Percentiles rank a stretch among this genome's conserved stretches.
Conservation (phyloP, 2,329 filamentous ascomycete species). For the Fusarium sp. region DNA sequence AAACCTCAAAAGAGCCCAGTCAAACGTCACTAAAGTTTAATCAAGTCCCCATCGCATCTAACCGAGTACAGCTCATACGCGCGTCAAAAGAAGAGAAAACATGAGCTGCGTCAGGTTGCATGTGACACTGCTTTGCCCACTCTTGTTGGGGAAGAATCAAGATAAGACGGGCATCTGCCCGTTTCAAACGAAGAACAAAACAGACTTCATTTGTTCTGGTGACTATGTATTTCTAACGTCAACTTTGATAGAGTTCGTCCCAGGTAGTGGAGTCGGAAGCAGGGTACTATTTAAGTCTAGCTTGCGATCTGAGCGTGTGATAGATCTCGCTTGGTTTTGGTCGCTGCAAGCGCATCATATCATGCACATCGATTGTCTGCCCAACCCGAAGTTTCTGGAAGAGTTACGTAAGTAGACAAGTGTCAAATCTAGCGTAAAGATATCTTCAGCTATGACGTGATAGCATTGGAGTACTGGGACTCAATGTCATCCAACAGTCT, state of each 20-base stretch:
- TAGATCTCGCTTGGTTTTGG: not conserved
- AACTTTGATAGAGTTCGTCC: not conserved
- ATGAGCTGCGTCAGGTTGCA: not conserved
- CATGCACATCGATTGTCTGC: too few species aligned
- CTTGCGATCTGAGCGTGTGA: constrained; percentile 9
- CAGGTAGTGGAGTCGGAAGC: not conserved
- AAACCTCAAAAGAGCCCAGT: too few species aligned
- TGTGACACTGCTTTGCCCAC: not conserved
- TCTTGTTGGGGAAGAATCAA: not conserved
- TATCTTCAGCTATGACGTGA: not conserved
- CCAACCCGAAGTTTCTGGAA: too few species aligned
- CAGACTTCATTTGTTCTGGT: not conserved
- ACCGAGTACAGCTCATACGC: too few species aligned
- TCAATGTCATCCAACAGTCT: not conserved
- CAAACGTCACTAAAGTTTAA: too few species aligned
- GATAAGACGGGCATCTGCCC: too few species aligned
- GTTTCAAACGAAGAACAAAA: too few species aligned
- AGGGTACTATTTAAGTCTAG: constrained; percentile 6
- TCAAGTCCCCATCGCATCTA: too few species aligned
- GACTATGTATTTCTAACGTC: not conserved
- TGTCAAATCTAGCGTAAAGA: not conserved
- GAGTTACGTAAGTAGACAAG: not conserved
- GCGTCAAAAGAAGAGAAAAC: too few species aligned
- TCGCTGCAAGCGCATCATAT: not conserved
- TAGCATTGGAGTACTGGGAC: too few species aligned